Percentiles rank a stretch among this genome's conserved stretches.
These are phyloP conservation scores for Pythium dissimile DNA, from an alignment of 352 stramenopile species.

Conservation along the genomic window DNA sequence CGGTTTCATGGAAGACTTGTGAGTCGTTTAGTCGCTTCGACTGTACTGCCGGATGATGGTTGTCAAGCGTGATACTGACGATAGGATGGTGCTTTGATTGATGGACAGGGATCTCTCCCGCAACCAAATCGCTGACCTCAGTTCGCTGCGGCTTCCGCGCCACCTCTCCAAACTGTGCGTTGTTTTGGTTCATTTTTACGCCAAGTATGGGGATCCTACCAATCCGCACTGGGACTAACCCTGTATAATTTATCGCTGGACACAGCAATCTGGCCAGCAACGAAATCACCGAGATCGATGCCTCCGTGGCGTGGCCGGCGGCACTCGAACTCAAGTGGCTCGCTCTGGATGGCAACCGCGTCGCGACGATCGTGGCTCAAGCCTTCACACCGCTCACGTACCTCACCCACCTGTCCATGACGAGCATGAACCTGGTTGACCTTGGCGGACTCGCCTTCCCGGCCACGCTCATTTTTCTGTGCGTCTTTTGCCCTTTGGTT, in stretches of 20 bases:
- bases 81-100: conserved; percentile 1
- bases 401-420: conserved; percentile 50
- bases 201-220: too few species aligned
- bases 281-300: conserved; percentile 18
- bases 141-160: conserved; percentile 30
- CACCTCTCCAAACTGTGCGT: conserved; percentile 45
- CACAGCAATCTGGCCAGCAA: conserved; percentile 21
- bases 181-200: too few species aligned
- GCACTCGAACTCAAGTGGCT: conserved; percentile 51
- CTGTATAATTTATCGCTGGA: too few species aligned
- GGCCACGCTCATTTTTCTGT: conserved; percentile 41
- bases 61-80: not conserved
- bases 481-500: not conserved
- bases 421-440: conserved; percentile 34
- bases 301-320: conserved; percentile 36
- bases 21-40: not conserved
- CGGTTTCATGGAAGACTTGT: conserved; percentile 54
- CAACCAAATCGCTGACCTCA: conserved; percentile 46
- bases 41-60: too few species aligned
- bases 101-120: conserved; percentile 36
- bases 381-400: conserved; percentile 42
- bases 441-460: conserved; percentile 25
- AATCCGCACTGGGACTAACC: not conserved
- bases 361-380: conserved; percentile 30
- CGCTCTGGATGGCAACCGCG: conserved; percentile 47